Evolutionary conservation across 352 stramenopile genomes (phyloP).

Genomic region (Pythium coloratum): DNA sequence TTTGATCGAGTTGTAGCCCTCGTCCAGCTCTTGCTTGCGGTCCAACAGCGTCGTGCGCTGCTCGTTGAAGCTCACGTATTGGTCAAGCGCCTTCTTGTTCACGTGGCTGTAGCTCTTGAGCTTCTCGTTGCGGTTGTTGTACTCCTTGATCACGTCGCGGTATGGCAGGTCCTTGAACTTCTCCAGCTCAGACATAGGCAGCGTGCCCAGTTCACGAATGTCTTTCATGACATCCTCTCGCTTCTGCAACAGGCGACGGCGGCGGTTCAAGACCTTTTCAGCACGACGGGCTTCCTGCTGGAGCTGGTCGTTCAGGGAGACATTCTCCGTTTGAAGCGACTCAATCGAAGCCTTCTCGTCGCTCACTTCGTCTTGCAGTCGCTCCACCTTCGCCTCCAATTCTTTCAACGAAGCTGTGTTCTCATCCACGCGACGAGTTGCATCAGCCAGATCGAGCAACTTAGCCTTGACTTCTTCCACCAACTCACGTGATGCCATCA

Average conservation of each 20-base stretch:
- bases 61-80: slow-evolving; percentile 99
- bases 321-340: slow-evolving; percentile 55
- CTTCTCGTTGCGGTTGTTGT: slow-evolving; percentile 95
- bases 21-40: slow-evolving; percentile 95
- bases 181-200: slow-evolving; percentile 93
- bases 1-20: slow-evolving; percentile 89
- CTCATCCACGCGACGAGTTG: slow-evolving; percentile 63
- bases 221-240: slow-evolving; percentile 95
- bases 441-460: slow-evolving; percentile 88
- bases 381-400: slow-evolving; percentile 56
- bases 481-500: slow-evolving; percentile 54
- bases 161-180: slow-evolving; percentile 89
- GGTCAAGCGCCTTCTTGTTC: slow-evolving; percentile 99
- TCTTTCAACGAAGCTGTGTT: slow-evolving; percentile 63
- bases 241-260: slow-evolving; percentile 80
- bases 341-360: slow-evolving; percentile 52
- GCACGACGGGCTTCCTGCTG: slow-evolving; percentile 73
- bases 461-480: slow-evolving; percentile 86
- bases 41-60: slow-evolving; percentile 89
- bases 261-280: slow-evolving; percentile 85
- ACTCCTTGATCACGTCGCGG: slow-evolving; percentile 91
- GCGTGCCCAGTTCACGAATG: slow-evolving; percentile 96
- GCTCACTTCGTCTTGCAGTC: slow-evolving; percentile 51
- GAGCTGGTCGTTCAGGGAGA: slow-evolving; percentile 79
- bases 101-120: slow-evolving; percentile 98